Evolutionary conservation across 257 asterid genomes (phyloP), one percentile per base, ranked within the genome.

Genomic region (Lavandula angustifolia): DNA sequence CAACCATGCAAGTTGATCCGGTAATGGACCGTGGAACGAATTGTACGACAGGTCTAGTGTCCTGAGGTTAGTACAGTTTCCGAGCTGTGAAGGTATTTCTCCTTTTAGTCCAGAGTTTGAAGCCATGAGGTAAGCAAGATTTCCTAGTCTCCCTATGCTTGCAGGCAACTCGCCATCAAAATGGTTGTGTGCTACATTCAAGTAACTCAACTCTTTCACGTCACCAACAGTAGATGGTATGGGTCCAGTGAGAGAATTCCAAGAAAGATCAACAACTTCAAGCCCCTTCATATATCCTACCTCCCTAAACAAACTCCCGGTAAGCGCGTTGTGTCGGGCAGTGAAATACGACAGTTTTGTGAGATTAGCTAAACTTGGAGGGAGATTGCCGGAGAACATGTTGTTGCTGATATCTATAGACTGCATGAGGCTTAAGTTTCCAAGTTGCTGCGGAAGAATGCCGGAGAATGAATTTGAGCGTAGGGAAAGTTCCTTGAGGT

Each of bases 351-450:
- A 12, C 43, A 91, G 82, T 33, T 68, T 40, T 0, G 75, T 74
- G 3, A 91, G 85, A 62, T 84, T 80, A 9, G 74, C 72, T 42
- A 88, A 69, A 60, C 78, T 72, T n/a, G 71, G 43, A 17, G 98
- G 95, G 10, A 80, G 76, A 16, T 16, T 75, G 8, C 96, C 96
- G 0, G 87, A 73, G 71, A 91, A 86, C 12, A 60, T 17, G 78
- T 91, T 91, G 42, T 6, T 56, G 69, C 94, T 81, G 34, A 91
- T 81, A 66, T 91, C 96, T 22, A 91, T 74, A 55, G 91, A 80
- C 53, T 44, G 69, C 78, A 91, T 34, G 14, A 65, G 78, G 58
- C 52, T 38, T 31, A 91, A 68, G 67, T 72, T 68, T 18, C 95
- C 95, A 9, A 91, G 62, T 60, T 91, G 79, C 10, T 50, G 47